Evolutionary conservation across 2,329 filamentous ascomycete species (phyloP), one percentile per base, ranked within the genome.

Genomic region (Colletotrichum lentis): DNA sequence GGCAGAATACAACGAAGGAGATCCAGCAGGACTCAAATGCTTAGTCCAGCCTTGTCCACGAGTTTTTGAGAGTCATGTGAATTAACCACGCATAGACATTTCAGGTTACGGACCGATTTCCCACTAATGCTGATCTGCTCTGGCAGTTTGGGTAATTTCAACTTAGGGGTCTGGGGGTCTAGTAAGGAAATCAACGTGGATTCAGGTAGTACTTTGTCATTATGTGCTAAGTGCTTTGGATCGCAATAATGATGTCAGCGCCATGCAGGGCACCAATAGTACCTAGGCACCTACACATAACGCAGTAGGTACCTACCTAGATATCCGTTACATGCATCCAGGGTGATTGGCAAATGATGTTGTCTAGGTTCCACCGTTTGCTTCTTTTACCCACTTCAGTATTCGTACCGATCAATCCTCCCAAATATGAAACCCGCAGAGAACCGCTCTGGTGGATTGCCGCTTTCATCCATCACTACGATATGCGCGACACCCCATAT

Each of bases 201-300:
- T 14, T 22, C n/a, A 41, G 5, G 11, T 11, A 12, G 12, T 55
- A 18, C 46, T 20, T 18, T 16, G 8, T 52, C 27, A 31, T 31
- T 2, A 20, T 22, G 22, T 20, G 6, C 22, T 5, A 11, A 12
- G 56, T n/a, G 22, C 18, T 41, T 55, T 3, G 16, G 3, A 4
- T 46, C 11, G 63, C 10, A 49, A 50, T 22, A 12, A 63, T 67
- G 64, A 67, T 63, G 59, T 67, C 64, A 67, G 52, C 50, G 37
- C 20, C 18, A 35, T 52, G 49, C 39, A 31, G 47, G 7, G 7
- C 31, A 35, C 31, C 31, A 35, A 35, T 35, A 35, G 31, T 10
- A 35, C 31, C 31, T 35, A 35, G 31, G 31, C 31, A 35, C 31
- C 31, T 35, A 10, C 31, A 7, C 7, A 35, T 10, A 10, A 2